phyloP scores from a whole-genome alignment of 306 rosid genomes.

The Prunus dulcis region DNA sequence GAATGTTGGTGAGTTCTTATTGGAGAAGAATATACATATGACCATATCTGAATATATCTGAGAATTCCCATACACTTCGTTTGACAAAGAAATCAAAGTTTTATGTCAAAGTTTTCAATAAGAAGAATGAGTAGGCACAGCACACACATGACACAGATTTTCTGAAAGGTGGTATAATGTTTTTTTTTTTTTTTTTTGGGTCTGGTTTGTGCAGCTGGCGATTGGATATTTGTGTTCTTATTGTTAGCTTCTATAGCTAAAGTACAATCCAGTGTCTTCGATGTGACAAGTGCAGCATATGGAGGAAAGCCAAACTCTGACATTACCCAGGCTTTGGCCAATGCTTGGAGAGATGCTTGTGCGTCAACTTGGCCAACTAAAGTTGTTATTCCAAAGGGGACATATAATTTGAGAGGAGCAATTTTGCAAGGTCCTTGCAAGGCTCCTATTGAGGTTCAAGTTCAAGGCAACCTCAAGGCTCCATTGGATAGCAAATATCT shows the following conservation, averaged over 20 bases:
- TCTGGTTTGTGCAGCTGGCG: no score
- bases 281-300: conserved; percentile 1
- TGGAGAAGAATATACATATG: no score
- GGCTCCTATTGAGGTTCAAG: conserved; percentile 25
- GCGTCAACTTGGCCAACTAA: conserved; percentile 1
- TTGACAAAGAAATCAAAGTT: no score
- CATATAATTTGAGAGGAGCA: not conserved
- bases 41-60: no score
- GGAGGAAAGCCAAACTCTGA: conserved; percentile 22
- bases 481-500: not conserved
- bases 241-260: not conserved
- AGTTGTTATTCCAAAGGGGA: conserved; percentile 23
- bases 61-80: no score
- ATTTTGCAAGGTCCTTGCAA: conserved; percentile 37
- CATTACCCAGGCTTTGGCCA: conserved; percentile 15
- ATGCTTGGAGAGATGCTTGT: conserved; percentile 46
- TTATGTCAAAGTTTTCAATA: no score
- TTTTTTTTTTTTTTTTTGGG: no score
- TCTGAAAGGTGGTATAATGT: no score
- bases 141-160: no score
- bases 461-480: conserved; percentile 37
- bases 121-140: no score
- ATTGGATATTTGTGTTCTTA: not conserved
- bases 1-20: no score
- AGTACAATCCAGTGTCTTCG: not conserved